phyloP scores from a whole-genome alignment of 106 monocot genomes.

The Narthecium ossifragum region DNA sequence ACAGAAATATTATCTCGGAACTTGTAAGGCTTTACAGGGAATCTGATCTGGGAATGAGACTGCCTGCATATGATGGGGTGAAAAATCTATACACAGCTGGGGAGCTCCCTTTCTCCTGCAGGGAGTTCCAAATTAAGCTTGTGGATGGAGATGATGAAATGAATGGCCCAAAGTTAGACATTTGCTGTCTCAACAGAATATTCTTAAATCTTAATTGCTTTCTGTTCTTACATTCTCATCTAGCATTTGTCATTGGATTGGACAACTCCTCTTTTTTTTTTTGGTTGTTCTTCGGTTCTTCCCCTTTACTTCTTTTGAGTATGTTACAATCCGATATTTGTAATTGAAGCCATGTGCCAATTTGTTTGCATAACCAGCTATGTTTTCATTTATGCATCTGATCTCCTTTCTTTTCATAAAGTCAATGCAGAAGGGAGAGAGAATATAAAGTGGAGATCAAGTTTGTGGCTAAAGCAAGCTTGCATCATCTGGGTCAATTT shows the following conservation, averaged over 20 bases:
- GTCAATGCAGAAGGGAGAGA: slow-evolving; percentile 11
- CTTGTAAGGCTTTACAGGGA: slow-evolving; percentile 30
- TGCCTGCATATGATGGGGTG: slow-evolving; percentile 55
- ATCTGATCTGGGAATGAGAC: slow-evolving; percentile 34
- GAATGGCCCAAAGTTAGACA: not conserved
- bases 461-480: slow-evolving; percentile 10
- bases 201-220: not conserved
- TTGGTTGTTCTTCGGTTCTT: not conserved
- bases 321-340: not conserved
- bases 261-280: not conserved
- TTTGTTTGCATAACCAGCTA: not conserved
- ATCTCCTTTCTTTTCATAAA: no score
- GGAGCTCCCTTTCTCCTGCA: slow-evolving; percentile 37
- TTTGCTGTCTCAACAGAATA: not conserved
- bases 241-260: not conserved
- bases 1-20: slow-evolving; percentile 29
- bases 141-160: slow-evolving; percentile 8
- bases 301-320: not conserved
- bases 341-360: not conserved
- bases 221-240: not conserved
- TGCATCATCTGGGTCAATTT: slow-evolving; percentile 23
- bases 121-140: slow-evolving; percentile 35
- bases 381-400: not conserved
- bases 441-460: slow-evolving; percentile 22
- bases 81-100: slow-evolving; percentile 55